These are phyloP conservation scores for Boletus patriciae DNA, from an alignment of 768 basidiomycete species.

Conservation along the genomic window DNA sequence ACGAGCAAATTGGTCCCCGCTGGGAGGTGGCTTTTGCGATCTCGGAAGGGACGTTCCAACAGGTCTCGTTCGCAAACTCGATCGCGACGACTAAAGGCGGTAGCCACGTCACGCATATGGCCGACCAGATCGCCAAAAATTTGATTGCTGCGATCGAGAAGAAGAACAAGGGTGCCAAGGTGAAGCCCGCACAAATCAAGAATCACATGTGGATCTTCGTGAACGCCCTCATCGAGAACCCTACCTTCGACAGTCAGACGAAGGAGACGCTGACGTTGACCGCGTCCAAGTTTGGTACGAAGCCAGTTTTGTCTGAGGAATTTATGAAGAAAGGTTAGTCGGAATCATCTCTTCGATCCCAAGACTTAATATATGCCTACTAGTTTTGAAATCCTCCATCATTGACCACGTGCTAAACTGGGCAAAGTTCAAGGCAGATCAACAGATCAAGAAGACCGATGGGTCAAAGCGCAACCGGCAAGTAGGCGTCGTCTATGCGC, in stretches of 20 bases:
- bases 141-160: conserved; percentile 81
- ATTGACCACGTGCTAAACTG: conserved; percentile 91
- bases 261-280: conserved; percentile 93
- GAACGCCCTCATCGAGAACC: conserved; percentile 94
- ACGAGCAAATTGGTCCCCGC: conserved; percentile 74
- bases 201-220: conserved; percentile 99
- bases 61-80: conserved; percentile 97
- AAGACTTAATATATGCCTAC: conserved; percentile 1
- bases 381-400: conserved; percentile 86
- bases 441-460: conserved; percentile 94
- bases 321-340: conserved; percentile 91
- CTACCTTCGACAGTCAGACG: conserved; percentile 98
- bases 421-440: conserved; percentile 97
- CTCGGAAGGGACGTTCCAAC: conserved; percentile 88
- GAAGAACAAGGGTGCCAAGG: conserved; percentile 96
- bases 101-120: conserved; percentile 81
- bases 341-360: background rate
- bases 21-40: conserved; percentile 97
- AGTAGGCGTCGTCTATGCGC: conserved; percentile 18
- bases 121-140: conserved; percentile 87
- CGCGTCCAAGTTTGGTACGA: conserved; percentile 87
- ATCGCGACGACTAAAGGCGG: conserved; percentile 97
- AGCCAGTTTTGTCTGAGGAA: conserved; percentile 80
- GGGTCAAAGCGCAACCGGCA: conserved; percentile 86
- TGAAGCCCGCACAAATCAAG: conserved; percentile 92